These are phyloP conservation scores for Rhododendron molle DNA, from an alignment of 148 eudicot species.

Conservation along the genomic window DNA sequence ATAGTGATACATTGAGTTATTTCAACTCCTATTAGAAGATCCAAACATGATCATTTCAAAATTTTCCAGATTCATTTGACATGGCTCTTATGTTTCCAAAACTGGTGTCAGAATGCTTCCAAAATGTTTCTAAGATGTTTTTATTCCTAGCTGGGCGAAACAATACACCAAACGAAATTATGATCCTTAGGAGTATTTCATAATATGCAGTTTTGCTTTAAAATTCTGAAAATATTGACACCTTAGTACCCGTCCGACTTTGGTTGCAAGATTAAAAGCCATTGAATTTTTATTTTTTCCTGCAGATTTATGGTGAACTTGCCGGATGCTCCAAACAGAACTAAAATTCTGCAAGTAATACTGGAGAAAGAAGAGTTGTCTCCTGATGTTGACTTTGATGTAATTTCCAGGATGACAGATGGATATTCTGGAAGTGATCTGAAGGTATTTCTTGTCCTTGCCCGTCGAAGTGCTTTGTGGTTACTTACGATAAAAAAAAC, in stretches of 20 bases:
- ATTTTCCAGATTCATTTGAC: neutral
- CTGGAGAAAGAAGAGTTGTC: slow-evolving; percentile 68
- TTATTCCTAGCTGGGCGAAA: neutral
- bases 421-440: slow-evolving; percentile 94
- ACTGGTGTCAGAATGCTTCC: neutral
- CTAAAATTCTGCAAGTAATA: slow-evolving; percentile 67
- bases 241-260: neutral
- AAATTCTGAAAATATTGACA: neutral
- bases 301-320: slow-evolving; percentile 82
- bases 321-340: slow-evolving; percentile 62
- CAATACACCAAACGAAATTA: neutral
- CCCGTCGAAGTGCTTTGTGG: neutral
- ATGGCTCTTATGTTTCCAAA: neutral
- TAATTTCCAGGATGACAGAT: slow-evolving; percentile 79
- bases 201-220: neutral
- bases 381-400: slow-evolving; percentile 59
- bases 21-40: neutral
- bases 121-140: neutral
- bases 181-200: neutral
- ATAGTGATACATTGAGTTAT: neutral
- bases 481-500: neutral
- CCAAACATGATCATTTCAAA: neutral
- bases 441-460: slow-evolving; percentile 43
- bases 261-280: neutral
- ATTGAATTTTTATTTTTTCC: neutral